phyloP scores from a whole-genome alignment of 2,329 filamentous ascomycete genomes.

The Fusarium sp. region DNA sequence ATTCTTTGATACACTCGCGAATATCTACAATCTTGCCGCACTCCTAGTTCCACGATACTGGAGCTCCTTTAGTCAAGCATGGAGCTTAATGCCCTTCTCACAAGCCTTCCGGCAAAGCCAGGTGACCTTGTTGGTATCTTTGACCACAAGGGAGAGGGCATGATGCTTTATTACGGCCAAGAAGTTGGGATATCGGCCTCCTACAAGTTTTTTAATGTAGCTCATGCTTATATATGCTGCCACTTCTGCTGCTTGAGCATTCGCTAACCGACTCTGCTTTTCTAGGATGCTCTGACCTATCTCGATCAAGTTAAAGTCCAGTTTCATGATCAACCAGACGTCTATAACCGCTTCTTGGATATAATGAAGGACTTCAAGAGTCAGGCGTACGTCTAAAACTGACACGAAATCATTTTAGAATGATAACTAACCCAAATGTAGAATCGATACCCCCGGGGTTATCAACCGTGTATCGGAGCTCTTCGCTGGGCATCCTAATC shows the following conservation, averaged over 20 bases:
- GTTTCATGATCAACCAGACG: constrained; percentile 95
- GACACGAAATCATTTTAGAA: not conserved
- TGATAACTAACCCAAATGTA: constrained; percentile 53
- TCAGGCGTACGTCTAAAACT: constrained; percentile 76
- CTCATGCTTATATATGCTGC: constrained; percentile 15
- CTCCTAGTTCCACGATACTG: constrained; percentile 1
- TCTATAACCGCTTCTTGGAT: constrained; percentile 96
- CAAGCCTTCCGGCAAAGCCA: constrained; percentile 17
- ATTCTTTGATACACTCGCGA: constrained; percentile 13
- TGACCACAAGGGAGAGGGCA: constrained; percentile 37
- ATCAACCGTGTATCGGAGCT: constrained; percentile 96
- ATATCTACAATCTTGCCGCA: not conserved
- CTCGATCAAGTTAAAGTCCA: constrained; percentile 98
- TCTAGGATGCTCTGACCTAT: constrained; percentile 84
- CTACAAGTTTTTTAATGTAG: constrained; percentile 46
- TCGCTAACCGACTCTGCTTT: constrained; percentile 30
- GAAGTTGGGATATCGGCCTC: constrained; percentile 39
- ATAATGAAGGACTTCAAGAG: constrained; percentile 99
- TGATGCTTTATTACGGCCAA: constrained; percentile 37
- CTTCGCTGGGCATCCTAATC: constrained; percentile 93
- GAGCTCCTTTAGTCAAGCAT: constrained; percentile 21
- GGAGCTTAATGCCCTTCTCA: constrained; percentile 13
- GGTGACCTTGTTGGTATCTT: constrained; percentile 45
- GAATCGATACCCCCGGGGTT: constrained; percentile 96
- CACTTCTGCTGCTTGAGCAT: not conserved